Percentiles rank a stretch among this genome's conserved stretches.
phyloP scores from a whole-genome alignment of 495 filamentous ascomycete genomes.

The Hyaloscypha variabilis region DNA sequence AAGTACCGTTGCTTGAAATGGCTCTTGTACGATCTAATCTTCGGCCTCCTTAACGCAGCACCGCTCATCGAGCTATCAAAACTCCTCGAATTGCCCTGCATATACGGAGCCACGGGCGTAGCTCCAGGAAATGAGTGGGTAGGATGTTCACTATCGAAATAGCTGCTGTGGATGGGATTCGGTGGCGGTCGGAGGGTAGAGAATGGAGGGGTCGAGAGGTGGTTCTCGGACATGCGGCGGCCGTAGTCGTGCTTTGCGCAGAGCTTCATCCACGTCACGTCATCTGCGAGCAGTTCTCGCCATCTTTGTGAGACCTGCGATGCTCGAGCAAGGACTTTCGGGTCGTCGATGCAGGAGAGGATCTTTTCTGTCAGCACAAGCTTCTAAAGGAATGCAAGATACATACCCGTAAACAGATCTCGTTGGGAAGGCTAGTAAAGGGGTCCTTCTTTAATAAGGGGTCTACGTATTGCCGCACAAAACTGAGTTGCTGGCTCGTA shows the following conservation, averaged over 20 bases:
- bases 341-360: conserved; percentile 92
- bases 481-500: conserved; percentile 91
- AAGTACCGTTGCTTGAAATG: conserved; percentile 98
- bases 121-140: conserved; percentile 15
- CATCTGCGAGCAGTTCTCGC: conserved; percentile 91
- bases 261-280: conserved; percentile 96
- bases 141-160: conserved; percentile 14
- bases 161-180: conserved; percentile 23
- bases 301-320: conserved; percentile 92
- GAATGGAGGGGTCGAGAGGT: conserved; percentile 21
- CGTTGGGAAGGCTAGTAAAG: conserved; percentile 85
- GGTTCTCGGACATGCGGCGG: conserved; percentile 49
- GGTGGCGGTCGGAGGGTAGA: conserved; percentile 29
- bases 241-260: conserved; percentile 92
- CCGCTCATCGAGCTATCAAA: conserved; percentile 39
- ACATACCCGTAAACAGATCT: conserved; percentile 82
- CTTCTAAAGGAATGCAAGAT: neutral
- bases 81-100: conserved; percentile 35
- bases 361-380: conserved; percentile 53
- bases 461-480: conserved; percentile 90
- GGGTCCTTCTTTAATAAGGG: conserved; percentile 95
- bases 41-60: conserved; percentile 34
- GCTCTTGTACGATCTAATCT: conserved; percentile 76
- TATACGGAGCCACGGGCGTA: neutral
- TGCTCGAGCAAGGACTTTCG: conserved; percentile 85